Evolutionary conservation across 495 filamentous ascomycete species (phyloP).

Genomic region (Daldinia loculata): DNA sequence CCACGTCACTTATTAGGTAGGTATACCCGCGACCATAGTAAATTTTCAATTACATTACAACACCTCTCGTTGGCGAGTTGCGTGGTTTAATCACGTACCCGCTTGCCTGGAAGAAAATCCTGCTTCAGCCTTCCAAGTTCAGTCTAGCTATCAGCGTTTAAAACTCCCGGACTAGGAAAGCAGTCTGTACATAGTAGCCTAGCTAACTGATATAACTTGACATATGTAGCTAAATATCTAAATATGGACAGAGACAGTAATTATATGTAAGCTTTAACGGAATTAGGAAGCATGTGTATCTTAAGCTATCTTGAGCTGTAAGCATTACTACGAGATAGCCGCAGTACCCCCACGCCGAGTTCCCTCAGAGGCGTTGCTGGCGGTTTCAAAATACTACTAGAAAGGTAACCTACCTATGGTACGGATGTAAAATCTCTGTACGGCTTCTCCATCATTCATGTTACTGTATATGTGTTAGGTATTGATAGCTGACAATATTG

Average conservation of each 20-base stretch:
- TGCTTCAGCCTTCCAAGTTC: slow-evolving; percentile 8
- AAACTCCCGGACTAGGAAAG: not conserved
- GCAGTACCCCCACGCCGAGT: not conserved
- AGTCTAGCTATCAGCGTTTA: slow-evolving; percentile 6
- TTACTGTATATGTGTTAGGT: not conserved
- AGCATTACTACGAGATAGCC: not conserved
- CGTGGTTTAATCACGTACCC: slow-evolving; percentile 4
- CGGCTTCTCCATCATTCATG: not conserved
- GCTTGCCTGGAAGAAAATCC: not conserved
- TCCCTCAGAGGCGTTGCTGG: not conserved
- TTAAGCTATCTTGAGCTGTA: not conserved
- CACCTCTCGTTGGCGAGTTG: not conserved
- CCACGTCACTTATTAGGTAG: not conserved
- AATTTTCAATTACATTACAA: not conserved
- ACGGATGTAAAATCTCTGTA: not conserved
- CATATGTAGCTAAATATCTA: not conserved
- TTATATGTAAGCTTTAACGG: not conserved
- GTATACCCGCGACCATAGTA: not conserved
- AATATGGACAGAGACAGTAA: not conserved
- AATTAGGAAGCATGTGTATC: not conserved
- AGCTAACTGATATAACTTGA: too few relatives aligned
- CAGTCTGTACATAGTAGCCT: not conserved
- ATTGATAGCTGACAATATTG: slow-evolving; percentile 12
- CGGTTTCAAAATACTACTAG: not conserved
- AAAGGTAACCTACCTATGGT: not conserved